These are phyloP conservation scores for Mycena pura DNA, from an alignment of 768 basidiomycete genomes.

Conservation along the genomic window DNA sequence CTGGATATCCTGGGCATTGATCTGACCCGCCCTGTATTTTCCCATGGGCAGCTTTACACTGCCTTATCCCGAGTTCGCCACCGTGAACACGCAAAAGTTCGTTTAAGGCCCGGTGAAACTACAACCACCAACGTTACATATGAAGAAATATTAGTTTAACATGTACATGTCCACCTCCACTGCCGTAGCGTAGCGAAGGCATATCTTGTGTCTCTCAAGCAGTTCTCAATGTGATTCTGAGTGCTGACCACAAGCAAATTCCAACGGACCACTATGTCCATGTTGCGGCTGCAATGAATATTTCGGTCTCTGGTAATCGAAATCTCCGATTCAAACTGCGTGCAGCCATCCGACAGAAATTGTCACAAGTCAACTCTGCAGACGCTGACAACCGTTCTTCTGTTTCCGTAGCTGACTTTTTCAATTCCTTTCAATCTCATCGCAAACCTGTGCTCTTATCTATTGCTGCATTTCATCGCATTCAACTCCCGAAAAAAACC, in stretches of 20 bases:
- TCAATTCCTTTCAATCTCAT: conserved; percentile 4
- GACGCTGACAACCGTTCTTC: background rate
- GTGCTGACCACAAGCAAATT: background rate
- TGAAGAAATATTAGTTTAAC: conserved; percentile 31
- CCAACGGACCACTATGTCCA: background rate
- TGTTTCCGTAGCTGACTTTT: conserved; percentile 3
- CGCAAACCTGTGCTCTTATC: background rate
- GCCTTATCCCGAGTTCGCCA: conserved; percentile 37
- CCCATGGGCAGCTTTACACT: conserved; percentile 35
- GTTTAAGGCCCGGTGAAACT: conserved; percentile 24
- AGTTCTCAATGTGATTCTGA: background rate
- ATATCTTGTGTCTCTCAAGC: background rate
- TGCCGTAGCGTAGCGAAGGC: conserved; percentile 9
- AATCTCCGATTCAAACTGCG: conserved; percentile 2
- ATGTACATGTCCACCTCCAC: background rate
- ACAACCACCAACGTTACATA: conserved; percentile 36
- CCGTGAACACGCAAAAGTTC: conserved; percentile 31
- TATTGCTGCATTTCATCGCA: conserved; percentile 10
- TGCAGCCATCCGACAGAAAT: background rate
- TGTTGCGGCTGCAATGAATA: conserved; percentile 4
- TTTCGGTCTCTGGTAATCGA: background rate
- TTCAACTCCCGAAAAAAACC: background rate
- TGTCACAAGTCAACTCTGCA: background rate
- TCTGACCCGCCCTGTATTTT: conserved; percentile 37
- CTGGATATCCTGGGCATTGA: conserved; percentile 46